phyloP scores from a whole-genome alignment of 371 early-diverging fungal genomes.

The Phascolomyces articulosus region DNA sequence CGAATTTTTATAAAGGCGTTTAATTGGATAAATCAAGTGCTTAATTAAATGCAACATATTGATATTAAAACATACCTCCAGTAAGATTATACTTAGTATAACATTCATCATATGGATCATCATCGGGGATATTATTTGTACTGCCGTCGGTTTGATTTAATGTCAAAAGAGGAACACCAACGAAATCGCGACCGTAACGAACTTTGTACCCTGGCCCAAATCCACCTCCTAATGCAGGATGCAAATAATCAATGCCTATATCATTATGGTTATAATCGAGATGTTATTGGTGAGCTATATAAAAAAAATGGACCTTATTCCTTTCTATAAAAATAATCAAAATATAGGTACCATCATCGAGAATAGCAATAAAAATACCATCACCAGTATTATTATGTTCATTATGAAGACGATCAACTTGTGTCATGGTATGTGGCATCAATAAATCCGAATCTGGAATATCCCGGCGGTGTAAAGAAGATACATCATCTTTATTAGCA shows the following conservation, averaged over 20 bases:
- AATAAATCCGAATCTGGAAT: conserved; percentile 12
- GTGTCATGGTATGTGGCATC: conserved; percentile 44
- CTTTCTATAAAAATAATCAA: no score
- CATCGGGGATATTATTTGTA: conserved; percentile 17
- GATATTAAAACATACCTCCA: not conserved
- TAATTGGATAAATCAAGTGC: no score
- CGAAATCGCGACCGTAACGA: conserved; percentile 63
- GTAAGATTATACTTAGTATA: not conserved
- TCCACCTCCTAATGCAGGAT: conserved; percentile 76
- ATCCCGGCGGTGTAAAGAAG: no score
- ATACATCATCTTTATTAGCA: no score
- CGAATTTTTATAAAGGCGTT: not conserved
- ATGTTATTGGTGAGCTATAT: no score
- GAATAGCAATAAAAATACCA: conserved; percentile 73
- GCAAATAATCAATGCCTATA: conserved; percentile 62
- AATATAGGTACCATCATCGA: conserved; percentile 61
- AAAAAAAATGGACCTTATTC: no score
- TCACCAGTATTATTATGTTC: conserved; percentile 56
- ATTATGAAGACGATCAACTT: conserved; percentile 43
- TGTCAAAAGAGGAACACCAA: conserved; percentile 38
- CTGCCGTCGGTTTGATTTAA: conserved; percentile 28
- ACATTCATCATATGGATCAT: conserved; percentile 47
- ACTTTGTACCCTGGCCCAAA: conserved; percentile 65
- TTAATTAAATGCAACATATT: no score
- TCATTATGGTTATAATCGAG: no score